These are phyloP conservation scores for Corrigiola litoralis DNA, from an alignment of 179 eudicot genomes.

Conservation along the genomic window DNA sequence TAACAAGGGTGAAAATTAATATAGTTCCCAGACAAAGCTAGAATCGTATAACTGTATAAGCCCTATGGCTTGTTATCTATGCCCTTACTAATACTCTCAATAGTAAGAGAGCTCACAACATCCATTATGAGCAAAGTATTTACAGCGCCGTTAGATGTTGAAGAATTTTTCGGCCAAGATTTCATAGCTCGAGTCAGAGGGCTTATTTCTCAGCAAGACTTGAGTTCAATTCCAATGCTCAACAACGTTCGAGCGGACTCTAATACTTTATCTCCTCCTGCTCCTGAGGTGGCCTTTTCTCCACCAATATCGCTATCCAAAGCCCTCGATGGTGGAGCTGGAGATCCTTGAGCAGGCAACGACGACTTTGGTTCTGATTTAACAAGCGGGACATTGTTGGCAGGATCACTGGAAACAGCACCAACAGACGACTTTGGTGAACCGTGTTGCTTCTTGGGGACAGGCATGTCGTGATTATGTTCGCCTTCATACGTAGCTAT, in stretches of 20 bases:
- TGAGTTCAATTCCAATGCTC: conserved; percentile 76
- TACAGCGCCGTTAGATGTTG: background rate
- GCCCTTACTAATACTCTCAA: too few species aligned
- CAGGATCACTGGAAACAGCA: conserved; percentile 24
- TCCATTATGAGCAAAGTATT: background rate
- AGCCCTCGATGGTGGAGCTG: conserved; percentile 33
- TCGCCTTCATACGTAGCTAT: conserved; percentile 71
- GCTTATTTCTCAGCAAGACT: conserved; percentile 42
- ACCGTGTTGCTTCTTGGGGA: conserved; percentile 51
- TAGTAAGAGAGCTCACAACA: too few species aligned
- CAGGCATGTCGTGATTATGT: conserved; percentile 78
- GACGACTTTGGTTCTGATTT: conserved; percentile 20
- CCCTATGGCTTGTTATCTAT: background rate
- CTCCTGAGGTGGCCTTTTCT: conserved; percentile 29
- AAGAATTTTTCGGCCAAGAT: background rate
- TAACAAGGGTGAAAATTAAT: background rate
- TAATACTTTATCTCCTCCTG: conserved; percentile 39
- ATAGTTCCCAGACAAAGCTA: background rate
- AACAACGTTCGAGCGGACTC: conserved; percentile 54
- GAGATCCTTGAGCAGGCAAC: conserved; percentile 15
- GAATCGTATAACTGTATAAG: background rate
- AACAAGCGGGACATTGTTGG: conserved; percentile 21
- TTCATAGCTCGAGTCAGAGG: background rate
- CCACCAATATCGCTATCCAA: conserved; percentile 22
- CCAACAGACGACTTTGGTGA: conserved; percentile 33